Base-by-base conservation (phyloP, 441 rosid species). In the Gossypium trilobum region DNA sequence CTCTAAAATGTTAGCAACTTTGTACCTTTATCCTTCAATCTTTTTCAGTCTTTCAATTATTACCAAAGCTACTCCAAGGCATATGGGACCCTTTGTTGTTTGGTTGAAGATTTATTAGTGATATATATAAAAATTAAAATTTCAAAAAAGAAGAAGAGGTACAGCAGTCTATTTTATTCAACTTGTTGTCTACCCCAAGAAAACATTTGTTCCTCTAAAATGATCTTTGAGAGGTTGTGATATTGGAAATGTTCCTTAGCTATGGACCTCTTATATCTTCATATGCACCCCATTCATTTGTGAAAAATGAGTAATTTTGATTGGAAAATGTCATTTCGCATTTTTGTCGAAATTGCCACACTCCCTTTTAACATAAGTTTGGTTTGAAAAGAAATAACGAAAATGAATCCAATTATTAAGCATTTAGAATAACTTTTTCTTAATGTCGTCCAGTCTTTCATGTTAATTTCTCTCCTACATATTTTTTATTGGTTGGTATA, bases 1-100 rank as follows among this genome's bases (percentile, higher is more conserved):
- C 78, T 65, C 56, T 73, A 75, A 75, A 75, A 68, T 78, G 61
- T 22, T 56, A 56, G 54, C 11, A 74, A 31, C 74, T 71, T 84
- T 77, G 31, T 64, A 44, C 36, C 19, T 17, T 48, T 56, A 33
- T 36, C 17, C 25, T 36, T 4, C 29, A 64, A 39, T 1, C 48
- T 0, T 62, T 61, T 3, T 44, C 70, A 25, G 42, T 68, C 62
- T 20, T 25, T 27, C 72, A 1, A 31, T 31, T 31, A 74, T 51
- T 57, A 4, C 17, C 7, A 9, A 77, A 63, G 25, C 36, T 72
- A 48, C 5, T 50, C 11, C 51, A 36, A 60, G 68, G 72, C 5
- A 20, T 5, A 62, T 62, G 80, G 79, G 79, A 48, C 74, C 78
- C 70, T 51, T 63, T 5, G 7, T 44, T 39, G 31, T 19, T 44